Base-by-base conservation (phyloP, 2,329 filamentous ascomycete species). In the Aspergillus awamori region DNA sequence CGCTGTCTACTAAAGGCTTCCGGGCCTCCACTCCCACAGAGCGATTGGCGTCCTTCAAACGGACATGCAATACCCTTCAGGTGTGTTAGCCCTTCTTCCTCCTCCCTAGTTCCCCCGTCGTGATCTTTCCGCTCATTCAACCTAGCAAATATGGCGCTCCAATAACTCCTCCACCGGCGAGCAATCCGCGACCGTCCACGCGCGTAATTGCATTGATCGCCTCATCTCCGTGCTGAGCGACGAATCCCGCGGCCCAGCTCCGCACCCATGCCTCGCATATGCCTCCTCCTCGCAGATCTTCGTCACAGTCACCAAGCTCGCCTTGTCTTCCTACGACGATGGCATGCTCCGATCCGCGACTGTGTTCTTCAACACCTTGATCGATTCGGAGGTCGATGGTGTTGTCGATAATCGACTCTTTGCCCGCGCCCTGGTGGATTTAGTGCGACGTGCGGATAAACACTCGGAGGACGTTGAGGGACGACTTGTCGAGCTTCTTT, bases 371-470 rank as follows among this genome's bases (percentile, higher is more conserved):
- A 92, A 92, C 60, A 93, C 92, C 15, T 84, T 99, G 65, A 91
- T 98, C 70, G 95, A 99, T 78, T 95, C 93, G 75, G 95, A 98
- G 76, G 93, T 97, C 78, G 95, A 97, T 74, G 92, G 93, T 38
- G 96, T 98, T 71, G 87, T 97, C 52, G 91, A 96, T 72, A 96
- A 91, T 71, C 86, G 89, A 33, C 84, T 87, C 58, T 99, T 99
- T 74, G 92, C 95, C 2, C 86, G 89, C 60, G 94, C 92, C 70
- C 78, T 99, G 72, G 95, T 96, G 72, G 92, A 92, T 68, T 86
- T 99, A 62, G 84, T 97, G 54, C 86, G 92, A 62, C 87, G 89
- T 66, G 92, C 94, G 38, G 72, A 73, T 39, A 74, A 73, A 41
- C 88, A 90, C 4, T 87, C 89, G 39, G 84, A 88, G 57, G 91